Evolutionary conservation across 2,329 filamentous ascomycete species (phyloP).

Genomic region (Claviceps maximensis): DNA sequence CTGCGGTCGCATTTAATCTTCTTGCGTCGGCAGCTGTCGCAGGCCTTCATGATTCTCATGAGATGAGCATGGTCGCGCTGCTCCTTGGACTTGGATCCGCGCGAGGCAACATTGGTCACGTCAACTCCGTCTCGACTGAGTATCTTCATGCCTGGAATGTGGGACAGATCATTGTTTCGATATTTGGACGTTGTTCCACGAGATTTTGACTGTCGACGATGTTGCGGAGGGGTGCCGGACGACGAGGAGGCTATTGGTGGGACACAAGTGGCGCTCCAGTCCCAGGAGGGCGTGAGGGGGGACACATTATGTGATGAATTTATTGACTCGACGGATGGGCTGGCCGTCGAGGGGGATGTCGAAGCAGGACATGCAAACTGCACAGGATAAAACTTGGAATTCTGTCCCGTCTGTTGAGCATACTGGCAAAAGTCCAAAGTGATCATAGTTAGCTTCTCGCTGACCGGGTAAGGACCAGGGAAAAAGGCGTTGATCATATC

Average conservation of each 20-base stretch:
- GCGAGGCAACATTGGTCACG: conserved; percentile 47
- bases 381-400: conserved; percentile 48
- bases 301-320: conserved; percentile 36
- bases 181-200: conserved; percentile 14
- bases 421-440: conserved; percentile 47
- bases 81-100: conserved; percentile 53
- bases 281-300: conserved; percentile 34
- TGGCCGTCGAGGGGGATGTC: conserved; percentile 31
- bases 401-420: conserved; percentile 38
- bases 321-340: conserved; percentile 29
- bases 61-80: conserved; percentile 53
- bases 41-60: conserved; percentile 57
- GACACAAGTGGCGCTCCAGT: conserved; percentile 24
- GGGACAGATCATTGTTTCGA: conserved; percentile 31
- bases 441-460: conserved; percentile 45
- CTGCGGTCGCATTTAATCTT: conserved; percentile 50
- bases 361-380: conserved; percentile 20
- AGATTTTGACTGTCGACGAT: conserved; percentile 15
- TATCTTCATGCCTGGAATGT: conserved; percentile 52
- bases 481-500: conserved; percentile 46
- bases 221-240: conserved; percentile 17
- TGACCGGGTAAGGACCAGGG: conserved; percentile 36
- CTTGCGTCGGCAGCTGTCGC: conserved; percentile 47
- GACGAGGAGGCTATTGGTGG: conserved; percentile 16
- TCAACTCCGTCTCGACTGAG: conserved; percentile 50